Evolutionary conservation across 179 eudicot genomes (phyloP).

Genomic region (Corrigiola litoralis): DNA sequence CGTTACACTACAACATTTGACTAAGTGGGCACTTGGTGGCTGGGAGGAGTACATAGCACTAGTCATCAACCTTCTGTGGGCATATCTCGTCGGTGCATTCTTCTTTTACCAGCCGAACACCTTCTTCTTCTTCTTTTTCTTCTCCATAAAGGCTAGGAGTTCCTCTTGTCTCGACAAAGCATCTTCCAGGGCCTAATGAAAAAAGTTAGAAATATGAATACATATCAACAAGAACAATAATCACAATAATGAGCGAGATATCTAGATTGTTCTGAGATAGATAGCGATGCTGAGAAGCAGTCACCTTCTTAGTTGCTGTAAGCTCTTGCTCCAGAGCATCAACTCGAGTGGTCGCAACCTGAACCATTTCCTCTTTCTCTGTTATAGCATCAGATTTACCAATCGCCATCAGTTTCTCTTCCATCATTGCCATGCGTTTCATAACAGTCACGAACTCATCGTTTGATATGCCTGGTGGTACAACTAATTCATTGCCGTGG

Average conservation of each 20-base stretch:
- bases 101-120: slow-evolving; percentile 25
- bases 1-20: background rate
- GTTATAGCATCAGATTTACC: slow-evolving; percentile 50
- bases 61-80: slow-evolving; percentile 4
- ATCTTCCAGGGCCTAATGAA: slow-evolving; percentile 70
- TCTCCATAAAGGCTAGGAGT: slow-evolving; percentile 76
- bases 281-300: background rate
- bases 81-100: background rate
- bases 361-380: slow-evolving; percentile 68
- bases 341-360: slow-evolving; percentile 55
- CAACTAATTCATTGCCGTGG: slow-evolving; percentile 28
- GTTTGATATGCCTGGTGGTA: slow-evolving; percentile 39
- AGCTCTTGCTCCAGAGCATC: slow-evolving; percentile 69
- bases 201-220: background rate
- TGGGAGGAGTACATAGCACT: background rate
- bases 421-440: slow-evolving; percentile 69
- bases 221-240: no score
- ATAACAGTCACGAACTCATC: slow-evolving; percentile 54
- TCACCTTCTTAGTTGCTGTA: slow-evolving; percentile 59
- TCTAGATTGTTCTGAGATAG: no score
- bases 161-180: slow-evolving; percentile 63
- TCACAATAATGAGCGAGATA: no score
- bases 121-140: slow-evolving; percentile 88
- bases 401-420: slow-evolving; percentile 56
- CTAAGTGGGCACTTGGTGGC: background rate